phyloP scores from a whole-genome alignment of 176 grass and related monocot genomes.

The Triticum timopheevii region DNA sequence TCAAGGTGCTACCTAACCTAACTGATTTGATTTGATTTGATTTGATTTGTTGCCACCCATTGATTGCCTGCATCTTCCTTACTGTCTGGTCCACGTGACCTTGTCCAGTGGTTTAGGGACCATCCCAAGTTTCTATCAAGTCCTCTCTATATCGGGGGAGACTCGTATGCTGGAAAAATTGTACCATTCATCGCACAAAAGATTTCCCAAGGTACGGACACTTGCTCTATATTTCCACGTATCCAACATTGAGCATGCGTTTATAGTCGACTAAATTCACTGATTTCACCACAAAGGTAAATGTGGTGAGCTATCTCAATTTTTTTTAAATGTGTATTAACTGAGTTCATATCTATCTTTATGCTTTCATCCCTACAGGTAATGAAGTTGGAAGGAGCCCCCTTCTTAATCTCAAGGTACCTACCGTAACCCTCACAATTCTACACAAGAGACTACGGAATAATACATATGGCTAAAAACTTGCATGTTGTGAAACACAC shows the following conservation, averaged over 20 bases:
- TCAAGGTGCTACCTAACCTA: conserved; percentile 31
- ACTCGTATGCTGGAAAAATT: conserved; percentile 53
- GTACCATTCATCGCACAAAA: conserved; percentile 39
- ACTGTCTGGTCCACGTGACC: not conserved
- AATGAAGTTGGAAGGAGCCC: no score
- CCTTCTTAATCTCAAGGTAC: no score
- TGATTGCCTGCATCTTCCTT: not conserved
- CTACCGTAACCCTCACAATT: no score
- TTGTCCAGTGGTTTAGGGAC: conserved; percentile 50
- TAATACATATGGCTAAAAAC: no score
- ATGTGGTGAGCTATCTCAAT: no score
- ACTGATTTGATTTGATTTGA: no score
- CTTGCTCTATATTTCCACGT: not conserved
- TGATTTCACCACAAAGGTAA: not conserved
- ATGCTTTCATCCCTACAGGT: no score
- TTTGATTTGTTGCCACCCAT: not conserved
- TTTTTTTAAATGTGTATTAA: no score
- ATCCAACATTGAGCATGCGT: not conserved
- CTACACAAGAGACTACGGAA: no score
- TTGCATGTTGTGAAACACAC: no score
- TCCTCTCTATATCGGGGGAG: conserved; percentile 53
- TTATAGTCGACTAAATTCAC: not conserved
- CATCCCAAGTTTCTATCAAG: conserved; percentile 39
- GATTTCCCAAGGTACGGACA: conserved; percentile 43
- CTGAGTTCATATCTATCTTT: no score